Conservation (phyloP, 2,329 filamentous ascomycete genomes). For the Chalara sp. region DNA sequence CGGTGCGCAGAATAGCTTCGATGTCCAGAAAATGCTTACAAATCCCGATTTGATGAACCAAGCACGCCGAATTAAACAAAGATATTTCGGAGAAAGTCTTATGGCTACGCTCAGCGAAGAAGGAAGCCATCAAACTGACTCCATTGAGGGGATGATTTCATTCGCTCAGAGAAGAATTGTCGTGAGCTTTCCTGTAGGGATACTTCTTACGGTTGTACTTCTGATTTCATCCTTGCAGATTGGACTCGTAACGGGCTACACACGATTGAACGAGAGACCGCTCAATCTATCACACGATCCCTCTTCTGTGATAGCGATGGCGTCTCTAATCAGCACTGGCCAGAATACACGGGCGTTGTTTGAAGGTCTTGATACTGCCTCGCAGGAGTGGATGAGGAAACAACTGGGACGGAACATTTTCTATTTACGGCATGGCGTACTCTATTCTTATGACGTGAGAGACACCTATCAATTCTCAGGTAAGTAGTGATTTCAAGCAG, state of each 20-base stretch:
- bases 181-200: constrained; percentile 8
- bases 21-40: constrained; percentile 8
- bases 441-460: constrained; percentile 7
- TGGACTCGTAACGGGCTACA: constrained; percentile 3
- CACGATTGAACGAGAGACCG: constrained; percentile 6
- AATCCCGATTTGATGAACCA: constrained; percentile 5
- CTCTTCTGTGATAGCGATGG: constrained; percentile 1
- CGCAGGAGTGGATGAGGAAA: constrained; percentile 6
- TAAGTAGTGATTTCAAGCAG: background rate
- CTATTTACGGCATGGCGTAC: constrained; percentile 4
- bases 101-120: constrained; percentile 4
- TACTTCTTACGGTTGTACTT: constrained; percentile 4
- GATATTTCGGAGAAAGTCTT: constrained; percentile 13
- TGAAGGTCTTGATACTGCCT: constrained; percentile 9
- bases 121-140: constrained; percentile 1
- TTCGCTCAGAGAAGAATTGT: constrained; percentile 6
- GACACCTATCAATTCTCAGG: constrained; percentile 1
- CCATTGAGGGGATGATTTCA: background rate
- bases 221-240: constrained; percentile 8
- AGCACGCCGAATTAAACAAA: constrained; percentile 11
- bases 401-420: constrained; percentile 8
- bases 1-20: constrained; percentile 7
- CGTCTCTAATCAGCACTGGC: constrained; percentile 7
- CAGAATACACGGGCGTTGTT: constrained; percentile 8
- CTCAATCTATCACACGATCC: constrained; percentile 11